Evolutionary conservation across 352 stramenopile species (phyloP), one percentile per base, ranked within the genome.

Genomic region (Pythium pyrilobum): DNA sequence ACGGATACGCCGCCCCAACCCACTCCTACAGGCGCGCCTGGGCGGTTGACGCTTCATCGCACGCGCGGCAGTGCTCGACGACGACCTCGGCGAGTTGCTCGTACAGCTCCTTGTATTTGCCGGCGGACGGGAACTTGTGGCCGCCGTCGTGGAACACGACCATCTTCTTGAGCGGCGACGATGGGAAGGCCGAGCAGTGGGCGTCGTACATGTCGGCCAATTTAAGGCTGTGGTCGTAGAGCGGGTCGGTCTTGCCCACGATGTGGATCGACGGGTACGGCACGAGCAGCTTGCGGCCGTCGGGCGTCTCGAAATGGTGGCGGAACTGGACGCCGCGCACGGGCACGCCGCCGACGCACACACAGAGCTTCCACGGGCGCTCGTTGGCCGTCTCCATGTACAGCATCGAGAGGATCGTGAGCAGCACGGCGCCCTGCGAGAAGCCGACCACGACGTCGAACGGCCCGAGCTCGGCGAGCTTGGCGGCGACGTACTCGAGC

Each of bases 401-500:
- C 28, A 68, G 57, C 59, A 68, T 69, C 33, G 62, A 66, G 9
- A 77, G 64, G 31, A 74, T 54, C 10, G 71, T 75, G 29, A 75
- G 47, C 53, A 85, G 67, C 36, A 71, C 69, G 4, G 71, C 63
- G 32, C 76, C 76, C 37, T 87, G 76, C 3, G 73, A 87, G 47
- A 87, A 87, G 1, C 73, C 72, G 21, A 81, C 50, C 10, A 77
- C 65, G 25, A 80, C 65, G 51, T 86, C 75, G 29, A 79, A 74
- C 13, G 72, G 71, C 2, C 71, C 72, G 10, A 73, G 42, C 21
- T 54, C 38, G 12, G 59, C 40, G 16, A 86, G 56, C 52, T 78
- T 51, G 5, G 60, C 51, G n/a, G 72, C 51, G 52, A 82, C 65
- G 55, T 68, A 75, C 47, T 64, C 59, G 23, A 84, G 29, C 33